These are phyloP conservation scores for Backusella morwellensis DNA, from an alignment of 192 early-diverging fungal species.

Conservation along the genomic window DNA sequence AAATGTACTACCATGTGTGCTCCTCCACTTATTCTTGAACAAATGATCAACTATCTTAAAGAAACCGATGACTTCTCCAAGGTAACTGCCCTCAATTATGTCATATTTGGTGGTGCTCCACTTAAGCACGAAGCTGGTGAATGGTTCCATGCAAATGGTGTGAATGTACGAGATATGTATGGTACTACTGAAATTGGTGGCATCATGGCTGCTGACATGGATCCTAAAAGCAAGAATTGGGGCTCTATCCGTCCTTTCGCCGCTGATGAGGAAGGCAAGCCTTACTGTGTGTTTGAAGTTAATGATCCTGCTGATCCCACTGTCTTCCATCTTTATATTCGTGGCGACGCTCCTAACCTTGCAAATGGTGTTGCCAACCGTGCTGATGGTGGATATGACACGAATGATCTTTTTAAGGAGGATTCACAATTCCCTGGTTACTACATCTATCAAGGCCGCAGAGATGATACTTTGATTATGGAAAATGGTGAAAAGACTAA, in stretches of 20 bases:
- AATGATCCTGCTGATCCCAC: background rate
- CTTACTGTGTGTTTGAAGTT: slow-evolving; percentile 7
- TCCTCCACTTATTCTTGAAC: slow-evolving; percentile 1
- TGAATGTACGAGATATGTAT: background rate
- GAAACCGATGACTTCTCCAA: slow-evolving; percentile 1
- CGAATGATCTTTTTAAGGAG: slow-evolving; percentile 23
- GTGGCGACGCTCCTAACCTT: slow-evolving; percentile 1
- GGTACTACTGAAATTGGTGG: slow-evolving; percentile 8
- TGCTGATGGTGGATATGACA: slow-evolving; percentile 23
- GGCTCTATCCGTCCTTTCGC: background rate
- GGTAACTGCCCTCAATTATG: background rate
- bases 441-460: slow-evolving; percentile 19
- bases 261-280: background rate
- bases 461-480: slow-evolving; percentile 18
- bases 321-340: slow-evolving; percentile 9
- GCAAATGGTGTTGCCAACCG: slow-evolving; percentile 16
- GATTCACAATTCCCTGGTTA: slow-evolving; percentile 8
- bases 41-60: background rate
- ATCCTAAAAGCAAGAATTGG: background rate
- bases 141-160: background rate
- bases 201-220: background rate
- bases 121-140: slow-evolving; percentile 10
- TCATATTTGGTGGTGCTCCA: background rate
- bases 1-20: slow-evolving; percentile 6
- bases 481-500: slow-evolving; percentile 39